These are phyloP conservation scores for Pythium phragmiticola DNA, from an alignment of 352 stramenopile species.

Conservation along the genomic window DNA sequence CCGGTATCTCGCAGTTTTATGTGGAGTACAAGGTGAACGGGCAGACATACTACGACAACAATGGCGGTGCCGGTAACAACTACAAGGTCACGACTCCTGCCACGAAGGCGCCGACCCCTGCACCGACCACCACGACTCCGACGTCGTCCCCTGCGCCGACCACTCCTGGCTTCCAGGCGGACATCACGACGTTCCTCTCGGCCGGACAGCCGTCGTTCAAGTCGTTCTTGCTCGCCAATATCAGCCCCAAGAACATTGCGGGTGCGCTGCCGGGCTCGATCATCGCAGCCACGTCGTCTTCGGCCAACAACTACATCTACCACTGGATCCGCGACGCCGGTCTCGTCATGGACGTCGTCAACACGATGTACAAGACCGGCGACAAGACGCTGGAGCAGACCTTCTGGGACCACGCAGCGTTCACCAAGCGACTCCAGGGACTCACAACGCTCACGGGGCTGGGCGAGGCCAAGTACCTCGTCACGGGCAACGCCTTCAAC, in stretches of 20 bases:
- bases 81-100: constrained; percentile 17
- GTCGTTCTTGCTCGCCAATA: constrained; percentile 25
- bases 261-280: constrained; percentile 21
- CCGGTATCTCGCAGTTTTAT: constrained; percentile 29
- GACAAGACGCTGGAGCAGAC: constrained; percentile 22
- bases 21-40: constrained; percentile 30
- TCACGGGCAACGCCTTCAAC: constrained; percentile 26
- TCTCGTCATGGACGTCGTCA: constrained; percentile 26
- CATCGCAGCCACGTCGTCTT: constrained; percentile 16
- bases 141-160: constrained; percentile 2
- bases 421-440: constrained; percentile 27
- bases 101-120: background rate
- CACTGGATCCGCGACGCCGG: constrained; percentile 28
- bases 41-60: constrained; percentile 30
- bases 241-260: constrained; percentile 24
- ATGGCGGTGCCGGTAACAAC: constrained; percentile 20
- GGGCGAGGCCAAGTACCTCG: constrained; percentile 32
- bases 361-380: constrained; percentile 20
- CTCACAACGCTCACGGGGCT: constrained; percentile 20
- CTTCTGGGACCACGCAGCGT: constrained; percentile 29
- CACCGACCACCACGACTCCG: background rate
- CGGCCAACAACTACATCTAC: constrained; percentile 28
- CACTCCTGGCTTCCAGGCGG: constrained; percentile 20
- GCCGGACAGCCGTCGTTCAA: constrained; percentile 16
- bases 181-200: constrained; percentile 19